phyloP scores from a whole-genome alignment of 352 stramenopile genomes.

The Peronospora destructor region DNA sequence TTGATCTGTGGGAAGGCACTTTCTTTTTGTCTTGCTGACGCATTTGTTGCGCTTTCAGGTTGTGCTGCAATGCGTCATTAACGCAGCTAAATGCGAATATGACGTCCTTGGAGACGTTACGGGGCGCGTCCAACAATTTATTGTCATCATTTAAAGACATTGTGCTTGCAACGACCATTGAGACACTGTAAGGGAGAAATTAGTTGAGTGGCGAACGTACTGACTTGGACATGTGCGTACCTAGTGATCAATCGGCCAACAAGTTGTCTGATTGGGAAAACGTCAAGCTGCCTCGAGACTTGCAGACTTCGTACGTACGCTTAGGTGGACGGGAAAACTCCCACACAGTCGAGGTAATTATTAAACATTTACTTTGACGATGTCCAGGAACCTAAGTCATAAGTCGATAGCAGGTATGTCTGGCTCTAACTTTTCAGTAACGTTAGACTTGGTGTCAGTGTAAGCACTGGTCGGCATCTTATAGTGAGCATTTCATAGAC shows the following conservation, averaged over 20 bases:
- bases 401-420: slow-evolving; percentile 23
- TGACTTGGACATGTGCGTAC: not conserved
- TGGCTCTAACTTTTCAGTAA: slow-evolving; percentile 20
- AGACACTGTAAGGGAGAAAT: slow-evolving; percentile 20
- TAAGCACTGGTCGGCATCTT: slow-evolving; percentile 3
- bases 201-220: not conserved
- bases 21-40: not conserved
- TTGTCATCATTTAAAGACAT: slow-evolving; percentile 23
- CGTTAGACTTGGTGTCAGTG: slow-evolving; percentile 24
- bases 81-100: slow-evolving; percentile 16
- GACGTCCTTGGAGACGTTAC: slow-evolving; percentile 22
- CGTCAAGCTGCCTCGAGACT: slow-evolving; percentile 24
- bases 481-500: not conserved
- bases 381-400: slow-evolving; percentile 26
- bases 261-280: slow-evolving; percentile 26
- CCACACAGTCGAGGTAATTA: not conserved
- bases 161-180: slow-evolving; percentile 21
- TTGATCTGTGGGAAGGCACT: not conserved
- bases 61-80: slow-evolving; percentile 27
- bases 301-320: slow-evolving; percentile 24
- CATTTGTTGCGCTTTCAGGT: slow-evolving; percentile 6
- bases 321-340: too few relatives aligned
- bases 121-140: slow-evolving; percentile 20
- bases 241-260: slow-evolving; percentile 28
- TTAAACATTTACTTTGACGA: not conserved